A percentile compares a stretch with the other conserved stretches of the same genome.
phyloP scores from a whole-genome alignment of 495 filamentous ascomycete species.

The Lepidopterella palustris region DNA sequence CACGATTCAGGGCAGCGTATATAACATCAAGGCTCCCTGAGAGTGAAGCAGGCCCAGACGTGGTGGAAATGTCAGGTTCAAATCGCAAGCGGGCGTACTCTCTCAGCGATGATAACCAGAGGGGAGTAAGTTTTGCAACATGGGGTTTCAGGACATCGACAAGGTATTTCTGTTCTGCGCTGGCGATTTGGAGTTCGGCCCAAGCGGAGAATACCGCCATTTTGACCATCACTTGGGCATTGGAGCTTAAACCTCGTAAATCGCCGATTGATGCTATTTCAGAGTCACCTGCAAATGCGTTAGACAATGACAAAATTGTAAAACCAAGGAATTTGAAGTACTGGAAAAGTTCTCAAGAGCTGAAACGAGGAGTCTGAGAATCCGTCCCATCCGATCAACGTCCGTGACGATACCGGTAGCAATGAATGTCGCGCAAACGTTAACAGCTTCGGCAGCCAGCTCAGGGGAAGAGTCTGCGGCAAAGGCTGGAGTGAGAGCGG shows the following conservation, averaged over 20 bases:
- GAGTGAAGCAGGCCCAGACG: constrained; percentile 61
- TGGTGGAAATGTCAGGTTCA: constrained; percentile 93
- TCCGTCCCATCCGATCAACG: constrained; percentile 95
- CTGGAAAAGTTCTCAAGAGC: constrained; percentile 88
- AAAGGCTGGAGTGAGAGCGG: constrained; percentile 92
- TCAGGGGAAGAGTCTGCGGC: constrained; percentile 93
- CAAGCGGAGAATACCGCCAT: constrained; percentile 96
- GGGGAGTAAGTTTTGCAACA: constrained; percentile 75
- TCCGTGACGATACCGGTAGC: constrained; percentile 95
- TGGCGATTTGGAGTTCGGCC: constrained; percentile 97
- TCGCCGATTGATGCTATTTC: constrained; percentile 90
- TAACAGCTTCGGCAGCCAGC: constrained; percentile 87
- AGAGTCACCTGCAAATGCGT: constrained; percentile 45
- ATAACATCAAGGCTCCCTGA: constrained; percentile 80
- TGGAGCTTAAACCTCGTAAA: constrained; percentile 85
- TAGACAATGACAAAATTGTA: neutral
- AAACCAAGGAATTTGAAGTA: constrained; percentile 30
- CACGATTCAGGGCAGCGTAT: constrained; percentile 88
- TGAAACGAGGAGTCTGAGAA: constrained; percentile 84
- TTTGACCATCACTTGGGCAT: constrained; percentile 96
- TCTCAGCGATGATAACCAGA: constrained; percentile 88
- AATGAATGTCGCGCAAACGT: constrained; percentile 96
- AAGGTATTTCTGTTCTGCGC: constrained; percentile 85
- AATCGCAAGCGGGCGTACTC: constrained; percentile 93
- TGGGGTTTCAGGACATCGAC: constrained; percentile 85